Conservation (phyloP, 139 green algal genomes). For the Volvox reticuliferus region DNA sequence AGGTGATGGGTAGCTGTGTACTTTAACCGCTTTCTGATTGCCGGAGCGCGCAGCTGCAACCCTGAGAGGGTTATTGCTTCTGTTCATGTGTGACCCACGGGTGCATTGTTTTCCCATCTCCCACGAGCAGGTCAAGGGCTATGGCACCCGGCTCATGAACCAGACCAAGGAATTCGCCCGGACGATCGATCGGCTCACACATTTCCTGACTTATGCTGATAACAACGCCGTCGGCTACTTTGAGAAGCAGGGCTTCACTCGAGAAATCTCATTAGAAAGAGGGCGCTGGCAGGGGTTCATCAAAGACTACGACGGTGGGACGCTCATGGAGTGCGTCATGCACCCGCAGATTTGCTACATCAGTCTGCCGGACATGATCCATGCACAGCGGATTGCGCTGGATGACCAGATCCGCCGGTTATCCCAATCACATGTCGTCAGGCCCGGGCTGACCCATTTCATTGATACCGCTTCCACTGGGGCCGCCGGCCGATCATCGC, state of each 20-base stretch:
- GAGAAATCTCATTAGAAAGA: constrained; percentile 81
- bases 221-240: constrained; percentile 99
- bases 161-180: constrained; percentile 89
- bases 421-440: constrained; percentile 87
- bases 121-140: constrained; percentile 93
- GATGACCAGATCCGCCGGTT: constrained; percentile 74
- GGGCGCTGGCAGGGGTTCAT: constrained; percentile 93
- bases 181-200: constrained; percentile 79
- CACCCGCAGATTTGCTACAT: constrained; percentile 80
- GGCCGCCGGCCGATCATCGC: no score
- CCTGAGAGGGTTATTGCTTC: no score
- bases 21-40: no score
- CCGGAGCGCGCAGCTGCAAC: no score
- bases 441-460: constrained; percentile 69
- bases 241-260: constrained; percentile 96
- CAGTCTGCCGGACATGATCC: constrained; percentile 65
- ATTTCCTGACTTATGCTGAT: constrained; percentile 99
- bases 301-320: constrained; percentile 99
- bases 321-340: constrained; percentile 97
- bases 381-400: constrained; percentile 54
- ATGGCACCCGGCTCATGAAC: constrained; percentile 98
- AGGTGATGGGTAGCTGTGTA: no score
- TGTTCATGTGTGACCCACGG: no score
- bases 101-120: no score
- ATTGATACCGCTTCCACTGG: neutral